Evolutionary conservation across 169 alveolate genomes (phyloP).

Genomic region (Eimeria sp.): DNA sequence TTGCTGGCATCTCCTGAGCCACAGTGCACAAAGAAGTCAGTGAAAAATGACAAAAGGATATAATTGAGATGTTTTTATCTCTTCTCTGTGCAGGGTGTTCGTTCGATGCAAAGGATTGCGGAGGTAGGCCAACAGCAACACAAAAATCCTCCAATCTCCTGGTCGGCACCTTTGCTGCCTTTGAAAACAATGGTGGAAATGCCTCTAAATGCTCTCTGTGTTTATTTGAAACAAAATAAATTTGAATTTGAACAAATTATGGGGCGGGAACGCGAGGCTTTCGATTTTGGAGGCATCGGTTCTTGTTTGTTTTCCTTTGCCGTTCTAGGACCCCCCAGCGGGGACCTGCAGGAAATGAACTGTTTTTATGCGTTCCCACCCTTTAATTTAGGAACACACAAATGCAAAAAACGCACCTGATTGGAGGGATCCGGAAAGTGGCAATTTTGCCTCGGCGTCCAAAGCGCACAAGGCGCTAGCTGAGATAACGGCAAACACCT

Average conservation of each 20-base stretch:
- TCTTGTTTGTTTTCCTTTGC: not conserved
- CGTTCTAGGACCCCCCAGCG: not conserved
- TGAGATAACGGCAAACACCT: not conserved
- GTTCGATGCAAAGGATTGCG: too few species aligned
- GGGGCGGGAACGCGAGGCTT: not conserved
- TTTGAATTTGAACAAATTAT: too few species aligned
- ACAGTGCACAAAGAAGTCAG: too few species aligned
- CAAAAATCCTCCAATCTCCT: not conserved
- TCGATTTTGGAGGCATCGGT: not conserved
- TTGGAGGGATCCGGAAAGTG: not conserved
- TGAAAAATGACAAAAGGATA: too few species aligned
- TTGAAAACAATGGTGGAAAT: not conserved
- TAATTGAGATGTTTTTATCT: too few species aligned
- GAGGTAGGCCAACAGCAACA: not conserved
- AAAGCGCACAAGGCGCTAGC: slow-evolving; percentile 20
- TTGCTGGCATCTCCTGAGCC: too few species aligned
- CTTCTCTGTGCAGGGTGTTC: too few species aligned
- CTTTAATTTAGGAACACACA: too few species aligned
- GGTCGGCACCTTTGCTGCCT: not conserved
- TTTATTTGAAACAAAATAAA: too few species aligned
- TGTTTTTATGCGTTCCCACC: not conserved
- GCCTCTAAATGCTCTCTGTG: not conserved
- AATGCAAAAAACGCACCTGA: not conserved
- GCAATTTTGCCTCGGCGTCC: not conserved
- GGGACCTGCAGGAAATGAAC: not conserved